phyloP scores from a whole-genome alignment of 23 red algal species.

The Gracilaria gracilis region DNA sequence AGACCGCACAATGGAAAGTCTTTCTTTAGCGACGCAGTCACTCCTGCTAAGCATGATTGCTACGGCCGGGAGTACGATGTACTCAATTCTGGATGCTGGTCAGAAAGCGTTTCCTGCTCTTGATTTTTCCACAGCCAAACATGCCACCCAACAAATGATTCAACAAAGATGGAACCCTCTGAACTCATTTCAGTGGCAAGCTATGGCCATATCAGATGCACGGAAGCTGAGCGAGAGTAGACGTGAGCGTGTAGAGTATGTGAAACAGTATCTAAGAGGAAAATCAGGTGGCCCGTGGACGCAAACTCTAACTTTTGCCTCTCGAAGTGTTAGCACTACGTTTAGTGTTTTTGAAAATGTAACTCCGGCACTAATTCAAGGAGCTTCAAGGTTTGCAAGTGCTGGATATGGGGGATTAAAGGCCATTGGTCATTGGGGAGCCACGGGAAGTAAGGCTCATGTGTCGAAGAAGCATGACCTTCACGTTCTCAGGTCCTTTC shows the following conservation, averaged over 20 bases:
- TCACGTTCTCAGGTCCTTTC: neutral
- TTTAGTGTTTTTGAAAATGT: conserved; percentile 10
- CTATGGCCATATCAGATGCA: neutral
- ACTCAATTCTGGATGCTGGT: neutral
- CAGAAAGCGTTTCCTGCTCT: conserved; percentile 16
- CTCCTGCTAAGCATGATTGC: neutral
- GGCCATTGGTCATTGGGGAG: conserved; percentile 2
- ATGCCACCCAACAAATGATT: neutral
- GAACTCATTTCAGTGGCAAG: conserved; percentile 17
- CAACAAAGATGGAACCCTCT: conserved; percentile 1
- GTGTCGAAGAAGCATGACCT: neutral
- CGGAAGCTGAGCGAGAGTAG: neutral
- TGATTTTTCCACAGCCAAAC: neutral
- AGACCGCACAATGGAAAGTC: neutral
- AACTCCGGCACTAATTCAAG: neutral
- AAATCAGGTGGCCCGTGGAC: neutral
- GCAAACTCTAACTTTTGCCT: conserved; percentile 16
- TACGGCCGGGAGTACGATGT: conserved; percentile 12
- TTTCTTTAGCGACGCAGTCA: conserved; percentile 2
- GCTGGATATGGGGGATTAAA: conserved; percentile 17
- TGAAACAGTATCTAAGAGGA: conserved; percentile 14
- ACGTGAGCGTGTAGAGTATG: conserved; percentile 1
- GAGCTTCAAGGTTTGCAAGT: conserved; percentile 5
- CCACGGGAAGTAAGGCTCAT: neutral
- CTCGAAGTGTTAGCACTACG: conserved; percentile 7